These are phyloP conservation scores for Trametes polyzona DNA, from an alignment of 1,284 basidiomycete species.

Conservation along the genomic window DNA sequence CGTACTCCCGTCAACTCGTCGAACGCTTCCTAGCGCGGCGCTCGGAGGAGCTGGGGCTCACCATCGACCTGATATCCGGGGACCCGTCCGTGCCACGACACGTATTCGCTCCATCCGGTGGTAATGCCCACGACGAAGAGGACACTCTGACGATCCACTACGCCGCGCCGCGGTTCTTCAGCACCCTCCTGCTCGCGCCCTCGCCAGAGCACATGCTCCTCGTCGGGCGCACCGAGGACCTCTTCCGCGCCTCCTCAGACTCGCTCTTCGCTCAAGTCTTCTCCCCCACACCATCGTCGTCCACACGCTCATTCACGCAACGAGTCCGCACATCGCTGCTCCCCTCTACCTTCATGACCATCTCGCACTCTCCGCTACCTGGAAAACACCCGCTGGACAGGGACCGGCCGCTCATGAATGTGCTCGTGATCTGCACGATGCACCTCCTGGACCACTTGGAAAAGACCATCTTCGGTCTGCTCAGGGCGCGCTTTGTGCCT, in stretches of 20 bases:
- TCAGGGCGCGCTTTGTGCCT: slow-evolving; percentile 30
- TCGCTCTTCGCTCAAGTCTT: slow-evolving; percentile 15
- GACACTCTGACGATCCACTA: slow-evolving; percentile 48
- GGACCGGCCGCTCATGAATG: background rate
- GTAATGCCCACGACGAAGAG: slow-evolving; percentile 1
- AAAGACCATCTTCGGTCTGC: slow-evolving; percentile 18
- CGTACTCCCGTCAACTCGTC: slow-evolving; percentile 42
- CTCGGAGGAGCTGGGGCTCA: slow-evolving; percentile 38
- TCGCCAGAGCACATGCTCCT: slow-evolving; percentile 24
- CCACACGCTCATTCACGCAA: slow-evolving; percentile 14
- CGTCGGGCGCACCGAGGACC: slow-evolving; percentile 20
- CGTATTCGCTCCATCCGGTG: slow-evolving; percentile 26
- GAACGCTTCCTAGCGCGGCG: slow-evolving; percentile 41
- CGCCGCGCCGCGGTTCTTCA: slow-evolving; percentile 58
- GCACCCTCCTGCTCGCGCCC: slow-evolving; percentile 51
- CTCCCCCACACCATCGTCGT: background rate
- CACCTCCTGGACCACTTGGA: slow-evolving; percentile 23
- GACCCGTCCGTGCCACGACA: slow-evolving; percentile 37
- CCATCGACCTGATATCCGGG: slow-evolving; percentile 45
- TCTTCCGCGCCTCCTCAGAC: slow-evolving; percentile 24
- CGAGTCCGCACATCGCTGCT: slow-evolving; percentile 18
- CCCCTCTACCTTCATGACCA: slow-evolving; percentile 15
- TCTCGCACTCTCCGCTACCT: slow-evolving; percentile 3
- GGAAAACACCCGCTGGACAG: slow-evolving; percentile 24
- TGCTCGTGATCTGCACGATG: slow-evolving; percentile 8